Conservation (phyloP, 345 rosid species). For the Rhodamnia argentea region DNA sequence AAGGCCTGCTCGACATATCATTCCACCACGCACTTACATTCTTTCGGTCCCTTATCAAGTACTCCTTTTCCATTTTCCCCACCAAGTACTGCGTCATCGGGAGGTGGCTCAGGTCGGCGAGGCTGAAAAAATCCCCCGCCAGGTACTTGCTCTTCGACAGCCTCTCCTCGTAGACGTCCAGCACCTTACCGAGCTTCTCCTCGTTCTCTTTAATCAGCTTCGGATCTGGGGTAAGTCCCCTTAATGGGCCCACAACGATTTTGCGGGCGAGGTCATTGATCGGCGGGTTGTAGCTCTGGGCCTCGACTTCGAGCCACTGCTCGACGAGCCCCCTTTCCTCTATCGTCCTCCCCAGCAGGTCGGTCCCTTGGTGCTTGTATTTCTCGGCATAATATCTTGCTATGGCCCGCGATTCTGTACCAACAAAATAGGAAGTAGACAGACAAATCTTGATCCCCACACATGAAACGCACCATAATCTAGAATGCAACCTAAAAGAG, state of each 20-base stretch:
- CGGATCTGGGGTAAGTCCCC: slow-evolving; percentile 41
- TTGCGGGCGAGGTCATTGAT: slow-evolving; percentile 23
- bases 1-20: slow-evolving; percentile 49
- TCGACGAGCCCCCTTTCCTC: slow-evolving; percentile 53
- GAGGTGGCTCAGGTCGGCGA: slow-evolving; percentile 67
- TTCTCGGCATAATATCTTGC: slow-evolving; percentile 34
- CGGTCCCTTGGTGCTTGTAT: slow-evolving; percentile 29
- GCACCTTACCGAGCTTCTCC: slow-evolving; percentile 37
- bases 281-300: slow-evolving; percentile 42
- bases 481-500: not conserved
- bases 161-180: slow-evolving; percentile 59
- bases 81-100: slow-evolving; percentile 54
- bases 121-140: slow-evolving; percentile 60
- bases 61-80: slow-evolving; percentile 34
- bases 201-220: slow-evolving; percentile 53
- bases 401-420: slow-evolving; percentile 55
- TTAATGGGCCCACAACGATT: slow-evolving; percentile 19
- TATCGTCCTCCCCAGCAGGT: slow-evolving; percentile 25
- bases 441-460: not conserved
- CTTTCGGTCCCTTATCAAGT: slow-evolving; percentile 48
- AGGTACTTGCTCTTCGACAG: slow-evolving; percentile 48
- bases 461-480: not conserved
- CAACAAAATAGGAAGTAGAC: not conserved
- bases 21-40: slow-evolving; percentile 72
- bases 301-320: slow-evolving; percentile 71